Base-by-base conservation (phyloP, 306 rosid genomes). In the Vigna unguiculata region DNA sequence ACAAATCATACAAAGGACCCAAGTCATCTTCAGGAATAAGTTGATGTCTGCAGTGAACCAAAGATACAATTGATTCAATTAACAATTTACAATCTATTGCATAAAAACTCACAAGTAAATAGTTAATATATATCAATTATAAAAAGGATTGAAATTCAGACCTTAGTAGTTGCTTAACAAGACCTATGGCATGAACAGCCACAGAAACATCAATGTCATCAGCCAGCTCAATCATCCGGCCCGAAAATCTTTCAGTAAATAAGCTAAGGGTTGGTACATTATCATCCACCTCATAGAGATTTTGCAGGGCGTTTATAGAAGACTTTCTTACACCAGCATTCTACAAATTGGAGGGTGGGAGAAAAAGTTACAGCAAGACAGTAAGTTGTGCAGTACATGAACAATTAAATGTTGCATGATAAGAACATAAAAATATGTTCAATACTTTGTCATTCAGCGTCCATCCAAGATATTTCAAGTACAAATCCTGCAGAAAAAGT, bases 401-500 rank as follows among this genome's bases (percentile, higher is more conserved):
- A 66, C 52, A 75, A 76, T 32, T 24, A 20, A 53, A 81, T 83
- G 11, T 25, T 32, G 66, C 41, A 41, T 32, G 24, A 74, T 51
- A 40, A 78, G 61, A 59, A 32, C 68, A 70, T 63, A 69, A 73
- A 57, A 72, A 74, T 25, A 17, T 64, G 30, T 72, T 79, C 79
- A 78, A 84, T 85, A 94, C 98, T 88, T 92, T 90, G 83, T 95
- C 98, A 92, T 95, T 95, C 78, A 95, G 68, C 0, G 97, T 92
- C 98, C 98, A 92, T 28, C 98, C 98, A 61, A 92, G 97, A 85
- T 95, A 95, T 87, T 95, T 95, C 77, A 95, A 81, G 87, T 95
- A 95, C 71, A 90, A 88, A 85, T 95, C 97, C 75, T 95, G 98
- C 88, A 95, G 87, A 85, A 95, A 95, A 78, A 95, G 86, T 67